These are phyloP conservation scores for Galeopsis tetrahit DNA, from an alignment of 257 asterid genomes.

Conservation along the genomic window DNA sequence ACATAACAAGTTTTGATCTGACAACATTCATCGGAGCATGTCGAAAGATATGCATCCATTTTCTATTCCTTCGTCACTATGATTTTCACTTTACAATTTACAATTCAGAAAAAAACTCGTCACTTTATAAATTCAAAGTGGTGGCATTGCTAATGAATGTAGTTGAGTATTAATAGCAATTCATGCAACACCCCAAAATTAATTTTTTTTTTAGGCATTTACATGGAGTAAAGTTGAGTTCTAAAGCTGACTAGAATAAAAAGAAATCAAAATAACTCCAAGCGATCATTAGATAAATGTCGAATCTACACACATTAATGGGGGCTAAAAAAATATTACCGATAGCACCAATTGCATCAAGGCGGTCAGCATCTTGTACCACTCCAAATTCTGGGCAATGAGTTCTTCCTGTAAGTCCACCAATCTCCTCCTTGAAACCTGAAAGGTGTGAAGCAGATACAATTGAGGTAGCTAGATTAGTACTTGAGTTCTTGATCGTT, in stretches of 20 bases:
- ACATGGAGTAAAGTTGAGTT: neutral
- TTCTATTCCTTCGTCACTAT: neutral
- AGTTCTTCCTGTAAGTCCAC: constrained; percentile 45
- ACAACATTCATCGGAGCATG: neutral
- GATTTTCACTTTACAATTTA: neutral
- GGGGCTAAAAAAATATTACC: constrained; percentile 46
- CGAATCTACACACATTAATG: neutral
- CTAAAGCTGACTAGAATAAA: neutral
- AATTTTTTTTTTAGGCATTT: too few relatives aligned
- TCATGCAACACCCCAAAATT: constrained; percentile 13
- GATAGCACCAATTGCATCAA: constrained; percentile 98
- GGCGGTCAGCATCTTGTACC: constrained; percentile 98
- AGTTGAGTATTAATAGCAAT: neutral
- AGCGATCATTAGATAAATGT: neutral
- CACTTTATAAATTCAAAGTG: neutral
- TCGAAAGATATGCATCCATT: neutral
- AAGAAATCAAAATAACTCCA: neutral
- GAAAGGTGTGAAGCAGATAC: constrained; percentile 29
- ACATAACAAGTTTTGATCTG: neutral
- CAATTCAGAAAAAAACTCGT: neutral
- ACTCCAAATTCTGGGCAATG: constrained; percentile 74
- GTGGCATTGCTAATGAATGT: neutral
- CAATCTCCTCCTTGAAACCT: constrained; percentile 91
- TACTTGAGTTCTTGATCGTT: neutral
- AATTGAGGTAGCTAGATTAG: constrained; percentile 10